A percentile compares a stretch with the other conserved stretches of the same genome.
Conservation (phyloP, 768 basidiomycete species). For the Cystofilobasidium capitatum region DNA sequence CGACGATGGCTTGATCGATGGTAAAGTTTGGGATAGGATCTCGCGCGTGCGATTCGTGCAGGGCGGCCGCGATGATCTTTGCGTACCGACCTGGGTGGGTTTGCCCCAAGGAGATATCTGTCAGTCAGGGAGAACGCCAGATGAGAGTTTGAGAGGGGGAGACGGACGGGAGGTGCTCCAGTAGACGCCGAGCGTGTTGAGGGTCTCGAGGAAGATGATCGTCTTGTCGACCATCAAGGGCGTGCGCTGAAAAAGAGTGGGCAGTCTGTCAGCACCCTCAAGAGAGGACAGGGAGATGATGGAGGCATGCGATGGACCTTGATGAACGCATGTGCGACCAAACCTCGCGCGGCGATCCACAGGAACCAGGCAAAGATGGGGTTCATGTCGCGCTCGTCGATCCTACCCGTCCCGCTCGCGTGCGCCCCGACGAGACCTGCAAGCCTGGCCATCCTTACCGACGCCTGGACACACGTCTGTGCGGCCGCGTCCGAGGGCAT, state of each 20-base stretch:
- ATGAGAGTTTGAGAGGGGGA: neutral
- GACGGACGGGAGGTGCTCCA: slow-evolving; percentile 10
- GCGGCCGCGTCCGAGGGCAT: slow-evolving; percentile 18
- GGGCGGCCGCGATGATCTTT: slow-evolving; percentile 15
- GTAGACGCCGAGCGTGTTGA: slow-evolving; percentile 6
- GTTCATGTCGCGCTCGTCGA: slow-evolving; percentile 6
- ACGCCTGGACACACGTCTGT: slow-evolving; percentile 5
- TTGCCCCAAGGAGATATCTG: too few species aligned
- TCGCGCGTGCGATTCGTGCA: slow-evolving; percentile 3
- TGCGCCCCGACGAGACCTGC: slow-evolving; percentile 11
- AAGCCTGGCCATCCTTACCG: slow-evolving; percentile 1
- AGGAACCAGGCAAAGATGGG: slow-evolving; percentile 17
- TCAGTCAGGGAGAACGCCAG: neutral
- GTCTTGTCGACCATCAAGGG: slow-evolving; percentile 6
- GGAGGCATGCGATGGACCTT: neutral
- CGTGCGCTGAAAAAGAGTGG: neutral
- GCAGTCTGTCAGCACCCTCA: neutral
- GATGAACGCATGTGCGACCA: slow-evolving; percentile 11
- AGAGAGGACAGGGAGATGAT: neutral
- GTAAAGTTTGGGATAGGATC: slow-evolving; percentile 7
- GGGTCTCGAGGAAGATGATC: slow-evolving; percentile 14
- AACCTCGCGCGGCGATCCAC: slow-evolving; percentile 17
- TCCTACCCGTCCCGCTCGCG: slow-evolving; percentile 9
- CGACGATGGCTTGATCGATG: neutral
- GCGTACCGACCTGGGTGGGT: slow-evolving; percentile 12